Evolutionary conservation across 2,329 filamentous ascomycete genomes (phyloP), one percentile per base, ranked within the genome.

Genomic region (Phaeosphaeriaceae sp.): DNA sequence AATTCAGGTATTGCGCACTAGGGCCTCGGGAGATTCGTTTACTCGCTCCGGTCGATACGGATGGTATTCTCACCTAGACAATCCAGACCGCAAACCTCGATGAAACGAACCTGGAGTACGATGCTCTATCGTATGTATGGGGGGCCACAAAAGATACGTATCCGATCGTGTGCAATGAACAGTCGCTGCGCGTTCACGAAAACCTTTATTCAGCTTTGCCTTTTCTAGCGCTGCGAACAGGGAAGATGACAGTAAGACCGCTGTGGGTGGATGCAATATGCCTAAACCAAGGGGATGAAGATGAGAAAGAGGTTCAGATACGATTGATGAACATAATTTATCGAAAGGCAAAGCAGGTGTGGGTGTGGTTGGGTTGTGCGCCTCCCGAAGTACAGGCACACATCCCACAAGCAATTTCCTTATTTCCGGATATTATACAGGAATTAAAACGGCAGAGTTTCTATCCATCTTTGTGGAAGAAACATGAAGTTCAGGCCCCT

Each of bases 141-240:
- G 46, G 46, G 4, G 23, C 39, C 2, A 23, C 38, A 8, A 12
- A 5, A 7, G 9, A 43, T n/a, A 33, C 18, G 7, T 39, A 21
- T 16, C 38, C 39, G 1, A 48, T 48, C 12, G 15, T 28, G 4
- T 33, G 21, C 17, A 43, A 48, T 18, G 34, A 35, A 6, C 15
- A 23, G 7, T 4, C 13, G 11, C 13, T 38, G 9, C 33, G 29
- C 6, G 46, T 48, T 2, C 46, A 48, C 18, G 16, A 39, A 11
- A 48, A 48, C 18, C 28, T 48, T 1, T 30, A 48, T n/a, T 33
- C 39, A 16, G 39, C 46, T 12, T 28, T 48, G 12, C 46, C 46
- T 11, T 43, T 21, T n/a, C 13, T 48, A 9, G 34, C 39, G 6
- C 21, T 5, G 17, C 46, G 46, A 3, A 16, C 3, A 11, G 16